Base-by-base conservation (phyloP, 208 protist species). In the Trypanosoma platydactyli region DNA sequence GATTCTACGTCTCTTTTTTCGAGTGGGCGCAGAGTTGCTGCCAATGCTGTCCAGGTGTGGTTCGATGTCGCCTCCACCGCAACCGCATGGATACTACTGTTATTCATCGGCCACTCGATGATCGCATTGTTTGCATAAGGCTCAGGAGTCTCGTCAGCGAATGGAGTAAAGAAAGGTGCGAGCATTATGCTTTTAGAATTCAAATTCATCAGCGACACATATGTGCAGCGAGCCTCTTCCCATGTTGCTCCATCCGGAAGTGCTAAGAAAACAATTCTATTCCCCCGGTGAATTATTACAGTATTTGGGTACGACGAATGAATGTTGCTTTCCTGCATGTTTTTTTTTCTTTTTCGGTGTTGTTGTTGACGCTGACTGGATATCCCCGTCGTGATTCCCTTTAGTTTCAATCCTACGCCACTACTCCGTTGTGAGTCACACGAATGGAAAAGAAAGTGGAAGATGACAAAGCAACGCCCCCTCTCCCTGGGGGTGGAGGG, bases 241-340 rank as follows among this genome's bases (percentile, higher is more conserved):
- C 68, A 73, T 60, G 50, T 68, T 20, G 60, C 58, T 18, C 42
- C 44, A 27, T 13, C 30, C 15, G 68, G 68, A 24, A 73, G 30
- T 15, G 60, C 68, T 20, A 73, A 12, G 42, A 67, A 68, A 4
- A 73, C 54, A 45, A 27, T 55, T 38, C 46, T 33, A 3, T 55
- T 67, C 12, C 60, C 53, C 11, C 22, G 45, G 22, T 73, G 54
- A 18, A 73, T 61, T 33, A 73, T 50, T 13, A 73, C 44, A 30
- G 51, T 56, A 18, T 62, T 50, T 38, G 68, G 60, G 42, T 73
- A 67, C 25, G 54, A 68, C 0, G 7, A 6, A 27, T 73, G 59
- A 46, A 73, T 67, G 29, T 73, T 73, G 35, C 53, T 73, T 49
- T 68, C 68, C 33, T 63, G 51, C 68, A 73, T 73, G 6, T 35